phyloP scores from a whole-genome alignment of 257 asterid species.

The Forsythia viridissima region DNA sequence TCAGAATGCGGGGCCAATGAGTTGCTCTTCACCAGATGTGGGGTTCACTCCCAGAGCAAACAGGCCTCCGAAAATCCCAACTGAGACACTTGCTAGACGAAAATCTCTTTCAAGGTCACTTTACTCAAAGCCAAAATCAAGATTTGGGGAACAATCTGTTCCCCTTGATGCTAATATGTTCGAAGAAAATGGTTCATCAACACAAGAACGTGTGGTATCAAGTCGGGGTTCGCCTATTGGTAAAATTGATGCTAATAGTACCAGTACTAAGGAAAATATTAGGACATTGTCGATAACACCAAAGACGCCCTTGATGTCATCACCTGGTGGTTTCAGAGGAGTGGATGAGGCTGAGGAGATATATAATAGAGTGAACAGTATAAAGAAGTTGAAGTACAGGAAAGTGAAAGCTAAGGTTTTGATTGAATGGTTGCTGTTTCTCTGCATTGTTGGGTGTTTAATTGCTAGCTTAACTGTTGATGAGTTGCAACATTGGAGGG shows the following conservation, averaged over 20 bases:
- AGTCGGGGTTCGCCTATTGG: slow-evolving; percentile 49
- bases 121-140: slow-evolving; percentile 77
- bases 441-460: slow-evolving; percentile 55
- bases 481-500: slow-evolving; percentile 30
- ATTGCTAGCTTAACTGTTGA: slow-evolving; percentile 56
- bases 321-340: slow-evolving; percentile 60
- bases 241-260: slow-evolving; percentile 27
- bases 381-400: slow-evolving; percentile 58
- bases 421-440: slow-evolving; percentile 70
- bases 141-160: slow-evolving; percentile 77
- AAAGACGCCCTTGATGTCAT: slow-evolving; percentile 60
- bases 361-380: slow-evolving; percentile 72
- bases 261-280: slow-evolving; percentile 35
- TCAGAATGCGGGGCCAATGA: slow-evolving; percentile 37
- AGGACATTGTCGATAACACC: slow-evolving; percentile 52
- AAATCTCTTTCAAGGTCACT: slow-evolving; percentile 65
- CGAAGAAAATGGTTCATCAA: slow-evolving; percentile 32
- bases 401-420: slow-evolving; percentile 61
- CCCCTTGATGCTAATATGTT: slow-evolving; percentile 38
- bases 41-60: slow-evolving; percentile 49
- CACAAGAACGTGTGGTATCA: slow-evolving; percentile 40
- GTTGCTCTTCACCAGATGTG: slow-evolving; percentile 60
- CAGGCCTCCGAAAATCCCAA: slow-evolving; percentile 76
- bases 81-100: slow-evolving; percentile 49
- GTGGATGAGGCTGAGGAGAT: slow-evolving; percentile 54